These are phyloP conservation scores for Choiromyces venosus DNA, from an alignment of 495 filamentous ascomycete species.

Conservation along the genomic window DNA sequence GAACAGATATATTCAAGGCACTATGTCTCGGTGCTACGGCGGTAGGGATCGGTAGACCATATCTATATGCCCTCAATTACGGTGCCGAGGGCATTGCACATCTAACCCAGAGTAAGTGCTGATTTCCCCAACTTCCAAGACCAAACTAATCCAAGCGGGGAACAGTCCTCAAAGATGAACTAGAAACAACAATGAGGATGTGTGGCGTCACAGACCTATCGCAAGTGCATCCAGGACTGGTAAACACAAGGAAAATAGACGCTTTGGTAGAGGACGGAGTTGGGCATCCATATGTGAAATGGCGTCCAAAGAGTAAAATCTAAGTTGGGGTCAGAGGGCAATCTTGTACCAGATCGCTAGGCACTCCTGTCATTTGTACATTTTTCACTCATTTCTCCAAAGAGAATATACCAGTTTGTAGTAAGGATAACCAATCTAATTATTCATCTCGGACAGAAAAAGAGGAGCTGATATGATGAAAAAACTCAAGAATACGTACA, in stretches of 20 bases:
- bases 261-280: constrained; percentile 56
- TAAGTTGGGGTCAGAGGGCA: constrained; percentile 1
- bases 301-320: constrained; percentile 32
- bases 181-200: constrained; percentile 74
- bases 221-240: constrained; percentile 62
- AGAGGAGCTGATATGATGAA: too few relatives aligned
- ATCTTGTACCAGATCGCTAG: background rate
- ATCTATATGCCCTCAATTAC: constrained; percentile 53
- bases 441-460: background rate
- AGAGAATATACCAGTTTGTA: background rate
- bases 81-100: constrained; percentile 46
- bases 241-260: constrained; percentile 68
- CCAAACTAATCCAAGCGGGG: background rate
- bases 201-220: constrained; percentile 65
- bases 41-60: constrained; percentile 60
- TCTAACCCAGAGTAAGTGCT: constrained; percentile 30
- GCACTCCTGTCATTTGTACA: background rate
- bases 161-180: constrained; percentile 64
- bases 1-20: constrained; percentile 65
- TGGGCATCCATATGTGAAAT: constrained; percentile 58
- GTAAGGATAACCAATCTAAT: background rate
- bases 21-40: constrained; percentile 60
- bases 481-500: background rate
- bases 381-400: background rate
- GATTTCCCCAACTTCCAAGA: constrained; percentile 17